Conservation (phyloP, 2,329 filamentous ascomycete species). For the Aspergillus sp. region DNA sequence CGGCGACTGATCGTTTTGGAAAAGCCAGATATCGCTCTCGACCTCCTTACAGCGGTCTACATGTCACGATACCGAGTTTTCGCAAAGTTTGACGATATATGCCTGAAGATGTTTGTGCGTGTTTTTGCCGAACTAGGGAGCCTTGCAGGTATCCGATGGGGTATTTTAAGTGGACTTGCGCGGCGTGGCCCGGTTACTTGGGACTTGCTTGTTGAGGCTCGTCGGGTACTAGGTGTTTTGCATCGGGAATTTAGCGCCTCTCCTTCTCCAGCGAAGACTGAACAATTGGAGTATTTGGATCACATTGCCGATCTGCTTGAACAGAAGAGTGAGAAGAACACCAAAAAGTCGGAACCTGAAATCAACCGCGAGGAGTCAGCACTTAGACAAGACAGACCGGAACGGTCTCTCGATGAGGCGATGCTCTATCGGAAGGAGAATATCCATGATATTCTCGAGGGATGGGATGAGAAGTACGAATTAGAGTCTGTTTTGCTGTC, state of each 20-base stretch:
- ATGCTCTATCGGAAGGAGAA: slow-evolving; percentile 7
- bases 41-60: slow-evolving; percentile 30
- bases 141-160: slow-evolving; percentile 35
- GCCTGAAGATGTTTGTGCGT: slow-evolving; percentile 33
- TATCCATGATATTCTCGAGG: slow-evolving; percentile 10
- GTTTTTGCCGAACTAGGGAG: slow-evolving; percentile 24
- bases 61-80: slow-evolving; percentile 29
- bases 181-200: slow-evolving; percentile 23
- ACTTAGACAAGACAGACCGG: slow-evolving; percentile 7
- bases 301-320: slow-evolving; percentile 15
- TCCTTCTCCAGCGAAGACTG: slow-evolving; percentile 1
- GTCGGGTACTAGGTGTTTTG: slow-evolving; percentile 17
- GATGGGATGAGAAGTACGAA: slow-evolving; percentile 26
- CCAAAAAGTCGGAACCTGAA: slow-evolving; percentile 10
- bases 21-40: slow-evolving; percentile 23
- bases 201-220: slow-evolving; percentile 29
- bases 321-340: slow-evolving; percentile 17
- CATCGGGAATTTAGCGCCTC: slow-evolving; percentile 6
- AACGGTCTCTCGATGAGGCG: slow-evolving; percentile 8
- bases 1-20: slow-evolving; percentile 21
- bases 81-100: slow-evolving; percentile 29
- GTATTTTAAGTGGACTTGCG: slow-evolving; percentile 31
- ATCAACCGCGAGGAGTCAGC: slow-evolving; percentile 7
- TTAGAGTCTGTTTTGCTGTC: slow-evolving; percentile 16
- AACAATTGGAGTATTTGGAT: slow-evolving; percentile 15